Base-by-base conservation (phyloP, 139 green algal genomes). In the Chlorella vulgaris region DNA sequence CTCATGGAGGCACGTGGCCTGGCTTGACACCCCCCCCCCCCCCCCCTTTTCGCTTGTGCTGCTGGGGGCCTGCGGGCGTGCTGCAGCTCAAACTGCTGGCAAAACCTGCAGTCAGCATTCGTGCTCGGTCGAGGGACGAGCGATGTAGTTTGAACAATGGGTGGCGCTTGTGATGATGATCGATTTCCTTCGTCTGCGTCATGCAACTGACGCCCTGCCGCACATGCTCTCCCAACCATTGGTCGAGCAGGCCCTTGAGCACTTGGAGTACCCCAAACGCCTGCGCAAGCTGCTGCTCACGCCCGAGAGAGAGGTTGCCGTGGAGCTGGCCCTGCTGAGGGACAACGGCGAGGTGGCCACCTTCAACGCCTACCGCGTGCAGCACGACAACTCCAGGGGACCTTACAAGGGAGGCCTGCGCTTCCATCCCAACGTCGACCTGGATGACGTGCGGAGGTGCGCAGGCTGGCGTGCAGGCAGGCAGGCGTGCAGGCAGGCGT, bases 361-460 rank as follows among this genome's bases (percentile, higher is more conserved):
- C 36, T 97, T 93, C 85, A 85, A 89, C 10, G 94, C 93, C 0
- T 96, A 94, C 76, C 87, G 94, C 6, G 94, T 98, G 69, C 93
- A 98, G 89, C 94, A 98, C 83, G 93, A 98, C 87, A 95, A 97
- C 91, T 87, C 80, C 50, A 83, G 94, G 35, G 94, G 94, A 0
- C 94, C 94, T 1, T 98, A 94, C 86, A 97, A 98, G 83, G 94
- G 94, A 28, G 94, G 94, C 29, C 78, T 97, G 67, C 84, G 93
- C 7, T 95, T 89, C 78, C 90, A 96, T 70, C 90, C 91, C 3
- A 61, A 94, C 28, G 93, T 93, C n/a, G 89, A 93, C 83, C 82
- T 97, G 40, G 91, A 92, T 60, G 90, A 96, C 75, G 89, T 94
- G 40, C 81, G 91, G 50, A 91, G 86, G 89, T 89, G 68, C 22